Evolutionary conservation across 192 early-diverging fungal genomes (phyloP).

Genomic region (Backusella westeae): DNA sequence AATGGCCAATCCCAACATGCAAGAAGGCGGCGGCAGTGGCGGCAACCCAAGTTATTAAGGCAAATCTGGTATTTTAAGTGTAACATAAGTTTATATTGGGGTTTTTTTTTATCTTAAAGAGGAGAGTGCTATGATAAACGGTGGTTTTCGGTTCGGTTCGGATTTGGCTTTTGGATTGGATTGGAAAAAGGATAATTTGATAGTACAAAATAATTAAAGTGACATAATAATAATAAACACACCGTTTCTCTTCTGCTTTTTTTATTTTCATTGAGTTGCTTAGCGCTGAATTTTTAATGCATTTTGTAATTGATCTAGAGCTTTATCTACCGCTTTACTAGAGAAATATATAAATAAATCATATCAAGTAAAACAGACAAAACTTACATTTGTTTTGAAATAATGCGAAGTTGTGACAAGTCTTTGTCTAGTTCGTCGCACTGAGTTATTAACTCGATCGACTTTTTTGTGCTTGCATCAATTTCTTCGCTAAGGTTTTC

Average conservation of each 20-base stretch:
- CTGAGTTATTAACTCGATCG: constrained; percentile 25
- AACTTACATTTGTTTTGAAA: constrained; percentile 17
- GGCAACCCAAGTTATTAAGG: constrained; percentile 13
- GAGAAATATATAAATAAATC: background rate
- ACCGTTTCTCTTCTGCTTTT: no score
- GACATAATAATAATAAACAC: no score
- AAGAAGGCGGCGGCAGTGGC: constrained; percentile 25
- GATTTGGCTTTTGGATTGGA: no score
- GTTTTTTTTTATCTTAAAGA: background rate
- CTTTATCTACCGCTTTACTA: constrained; percentile 19
- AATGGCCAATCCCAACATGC: constrained; percentile 33
- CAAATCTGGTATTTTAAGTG: constrained; percentile 4
- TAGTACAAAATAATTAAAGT: no score
- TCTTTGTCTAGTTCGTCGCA: constrained; percentile 41
- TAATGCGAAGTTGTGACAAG: constrained; percentile 15
- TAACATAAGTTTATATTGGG: background rate
- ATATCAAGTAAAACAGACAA: no score
- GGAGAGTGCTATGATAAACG: background rate
- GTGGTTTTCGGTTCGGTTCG: background rate
- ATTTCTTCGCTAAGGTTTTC: constrained; percentile 14
- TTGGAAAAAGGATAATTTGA: no score
- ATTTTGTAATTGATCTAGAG: constrained; percentile 13
- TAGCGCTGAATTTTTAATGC: background rate
- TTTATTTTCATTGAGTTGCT: background rate
- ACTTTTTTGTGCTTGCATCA: constrained; percentile 16